Evolutionary conservation across 2,329 filamentous ascomycete genomes (phyloP).

Genomic region (Phyllosticta citribraziliensis): DNA sequence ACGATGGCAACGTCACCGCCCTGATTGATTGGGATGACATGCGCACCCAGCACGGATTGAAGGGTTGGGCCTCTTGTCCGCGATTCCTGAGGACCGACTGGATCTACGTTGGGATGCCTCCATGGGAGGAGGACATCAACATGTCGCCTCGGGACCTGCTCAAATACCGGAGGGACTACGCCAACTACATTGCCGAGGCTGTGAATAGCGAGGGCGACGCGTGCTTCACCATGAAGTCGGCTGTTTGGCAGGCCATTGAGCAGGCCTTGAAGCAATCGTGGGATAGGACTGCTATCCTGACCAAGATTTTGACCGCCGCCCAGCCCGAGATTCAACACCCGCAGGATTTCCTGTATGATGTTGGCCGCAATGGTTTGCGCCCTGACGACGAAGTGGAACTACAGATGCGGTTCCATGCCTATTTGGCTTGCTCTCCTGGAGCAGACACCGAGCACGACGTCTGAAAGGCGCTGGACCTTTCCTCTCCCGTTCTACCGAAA

Average conservation of each 20-base stretch:
- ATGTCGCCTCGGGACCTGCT: background rate
- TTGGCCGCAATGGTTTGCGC: background rate
- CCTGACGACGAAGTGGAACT: background rate
- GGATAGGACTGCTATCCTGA: background rate
- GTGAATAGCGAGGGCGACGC: background rate
- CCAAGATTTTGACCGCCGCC: background rate
- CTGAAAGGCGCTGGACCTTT: background rate
- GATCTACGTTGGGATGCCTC: background rate
- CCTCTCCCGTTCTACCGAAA: no score
- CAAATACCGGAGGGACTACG: slow-evolving; percentile 6
- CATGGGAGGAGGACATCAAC: background rate
- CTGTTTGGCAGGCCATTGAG: background rate
- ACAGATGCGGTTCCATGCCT: background rate
- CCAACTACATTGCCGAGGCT: slow-evolving; percentile 6
- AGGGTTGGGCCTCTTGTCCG: slow-evolving; percentile 5
- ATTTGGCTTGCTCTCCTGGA: background rate
- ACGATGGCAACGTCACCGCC: slow-evolving; percentile 6
- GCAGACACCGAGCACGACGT: background rate
- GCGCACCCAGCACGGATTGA: background rate
- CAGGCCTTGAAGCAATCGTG: background rate
- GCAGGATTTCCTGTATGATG: background rate
- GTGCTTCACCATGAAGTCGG: slow-evolving; percentile 1
- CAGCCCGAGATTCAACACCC: background rate
- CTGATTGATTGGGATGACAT: slow-evolving; percentile 10
- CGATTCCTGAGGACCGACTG: slow-evolving; percentile 4